Conservation (phyloP, 495 filamentous ascomycete species). For the Umbilicaria muhlenbergii region DNA sequence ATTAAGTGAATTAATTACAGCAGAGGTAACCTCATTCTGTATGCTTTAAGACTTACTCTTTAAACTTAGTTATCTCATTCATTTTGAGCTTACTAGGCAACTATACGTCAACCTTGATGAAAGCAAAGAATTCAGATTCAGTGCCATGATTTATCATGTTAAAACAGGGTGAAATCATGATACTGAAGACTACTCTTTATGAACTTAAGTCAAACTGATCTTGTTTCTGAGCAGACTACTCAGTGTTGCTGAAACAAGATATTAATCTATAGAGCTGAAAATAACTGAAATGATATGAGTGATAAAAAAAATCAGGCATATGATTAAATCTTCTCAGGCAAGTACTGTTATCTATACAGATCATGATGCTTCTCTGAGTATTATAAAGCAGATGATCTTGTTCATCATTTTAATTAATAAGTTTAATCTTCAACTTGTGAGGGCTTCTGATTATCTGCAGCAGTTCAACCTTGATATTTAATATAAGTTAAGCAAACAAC, state of each 20-base stretch:
- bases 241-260: neutral
- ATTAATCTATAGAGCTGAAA: neutral
- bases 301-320: constrained; percentile 2
- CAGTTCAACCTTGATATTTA: constrained; percentile 1
- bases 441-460: constrained; percentile 1
- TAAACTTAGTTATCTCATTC: neutral
- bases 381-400: neutral
- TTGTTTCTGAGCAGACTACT: neutral
- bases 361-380: neutral
- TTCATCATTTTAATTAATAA: neutral
- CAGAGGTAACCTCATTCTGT: neutral
- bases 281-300: neutral
- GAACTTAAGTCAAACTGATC: neutral
- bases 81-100: neutral
- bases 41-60: neutral
- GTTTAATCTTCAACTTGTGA: constrained; percentile 1
- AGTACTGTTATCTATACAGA: neutral
- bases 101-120: constrained; percentile 1
- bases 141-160: constrained; percentile 1
- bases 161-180: neutral
- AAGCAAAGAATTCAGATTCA: neutral
- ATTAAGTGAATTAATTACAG: neutral
- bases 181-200: neutral
- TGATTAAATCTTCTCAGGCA: neutral
- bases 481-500: neutral